Percentiles rank a stretch among this genome's conserved stretches.
Evolutionary conservation across 2,329 filamentous ascomycete species (phyloP).

Genomic region (Xylaria digitata): DNA sequence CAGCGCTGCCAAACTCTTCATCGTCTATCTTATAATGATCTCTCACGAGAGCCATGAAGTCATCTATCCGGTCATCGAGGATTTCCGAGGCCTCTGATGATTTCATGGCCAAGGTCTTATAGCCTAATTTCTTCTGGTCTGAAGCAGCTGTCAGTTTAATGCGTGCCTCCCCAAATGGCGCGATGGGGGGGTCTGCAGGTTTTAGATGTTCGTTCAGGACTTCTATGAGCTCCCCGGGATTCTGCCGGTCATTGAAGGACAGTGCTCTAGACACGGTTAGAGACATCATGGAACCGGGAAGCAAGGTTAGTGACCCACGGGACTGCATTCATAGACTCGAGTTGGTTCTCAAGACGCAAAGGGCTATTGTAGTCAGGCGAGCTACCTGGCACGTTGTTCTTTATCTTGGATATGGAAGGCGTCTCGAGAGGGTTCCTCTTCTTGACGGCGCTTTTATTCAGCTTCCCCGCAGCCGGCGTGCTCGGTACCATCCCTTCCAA

Average conservation of each 20-base stretch:
- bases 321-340: constrained; percentile 53
- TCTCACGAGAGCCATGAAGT: constrained; percentile 80
- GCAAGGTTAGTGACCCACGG: constrained; percentile 50
- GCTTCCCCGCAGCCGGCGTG: constrained; percentile 64
- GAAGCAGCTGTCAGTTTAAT: constrained; percentile 88
- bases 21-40: constrained; percentile 81
- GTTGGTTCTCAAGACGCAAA: constrained; percentile 53
- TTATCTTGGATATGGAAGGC: constrained; percentile 60
- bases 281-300: not conserved
- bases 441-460: constrained; percentile 53
- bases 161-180: constrained; percentile 78
- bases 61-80: constrained; percentile 93
- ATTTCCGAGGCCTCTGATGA: constrained; percentile 91
- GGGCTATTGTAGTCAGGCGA: constrained; percentile 59
- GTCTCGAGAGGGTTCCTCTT: constrained; percentile 57
- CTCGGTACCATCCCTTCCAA: constrained; percentile 76
- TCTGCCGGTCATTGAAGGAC: constrained; percentile 79
- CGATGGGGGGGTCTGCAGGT: constrained; percentile 74
- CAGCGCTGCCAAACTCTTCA: constrained; percentile 86
- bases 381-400: constrained; percentile 57
- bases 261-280: constrained; percentile 57
- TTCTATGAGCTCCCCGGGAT: constrained; percentile 85
- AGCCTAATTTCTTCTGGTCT: constrained; percentile 89
- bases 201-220: constrained; percentile 81
- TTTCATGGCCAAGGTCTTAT: constrained; percentile 96